These are phyloP conservation scores for Epichloe elymi DNA, from an alignment of 2,329 filamentous ascomycete genomes.

Conservation along the genomic window DNA sequence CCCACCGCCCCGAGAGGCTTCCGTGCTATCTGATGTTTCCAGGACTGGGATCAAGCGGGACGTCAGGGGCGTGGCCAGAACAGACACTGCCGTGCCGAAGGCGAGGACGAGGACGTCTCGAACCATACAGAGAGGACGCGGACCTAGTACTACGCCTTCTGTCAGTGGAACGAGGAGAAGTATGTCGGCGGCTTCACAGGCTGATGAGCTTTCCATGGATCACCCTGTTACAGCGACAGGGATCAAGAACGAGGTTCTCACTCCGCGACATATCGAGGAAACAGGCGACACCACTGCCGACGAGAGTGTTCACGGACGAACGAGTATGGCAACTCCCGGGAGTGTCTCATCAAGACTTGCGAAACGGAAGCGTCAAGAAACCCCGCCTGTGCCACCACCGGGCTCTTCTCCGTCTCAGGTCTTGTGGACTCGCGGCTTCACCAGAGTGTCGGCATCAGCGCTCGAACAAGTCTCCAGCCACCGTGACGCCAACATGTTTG, in stretches of 20 bases:
- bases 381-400: constrained; percentile 32
- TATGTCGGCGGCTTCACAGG: constrained; percentile 32
- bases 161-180: constrained; percentile 25
- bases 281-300: constrained; percentile 42
- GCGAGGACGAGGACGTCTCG: constrained; percentile 23
- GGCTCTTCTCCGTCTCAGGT: constrained; percentile 54
- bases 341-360: constrained; percentile 25
- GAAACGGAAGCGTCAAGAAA: constrained; percentile 47
- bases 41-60: constrained; percentile 20
- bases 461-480: constrained; percentile 67
- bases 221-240: constrained; percentile 24
- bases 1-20: constrained; percentile 30
- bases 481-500: constrained; percentile 68
- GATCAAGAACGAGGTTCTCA: constrained; percentile 48
- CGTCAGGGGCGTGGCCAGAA: constrained; percentile 12
- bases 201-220: constrained; percentile 35
- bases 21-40: constrained; percentile 21
- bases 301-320: constrained; percentile 32
- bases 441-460: constrained; percentile 57
- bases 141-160: constrained; percentile 23
- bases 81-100: constrained; percentile 17
- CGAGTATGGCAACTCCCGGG: constrained; percentile 23
- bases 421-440: constrained; percentile 62
- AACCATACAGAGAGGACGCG: constrained; percentile 21
- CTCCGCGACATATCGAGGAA: constrained; percentile 41